Evolutionary conservation across 2,329 filamentous ascomycete species (phyloP).

Genomic region (Zymoseptoria passerinii): DNA sequence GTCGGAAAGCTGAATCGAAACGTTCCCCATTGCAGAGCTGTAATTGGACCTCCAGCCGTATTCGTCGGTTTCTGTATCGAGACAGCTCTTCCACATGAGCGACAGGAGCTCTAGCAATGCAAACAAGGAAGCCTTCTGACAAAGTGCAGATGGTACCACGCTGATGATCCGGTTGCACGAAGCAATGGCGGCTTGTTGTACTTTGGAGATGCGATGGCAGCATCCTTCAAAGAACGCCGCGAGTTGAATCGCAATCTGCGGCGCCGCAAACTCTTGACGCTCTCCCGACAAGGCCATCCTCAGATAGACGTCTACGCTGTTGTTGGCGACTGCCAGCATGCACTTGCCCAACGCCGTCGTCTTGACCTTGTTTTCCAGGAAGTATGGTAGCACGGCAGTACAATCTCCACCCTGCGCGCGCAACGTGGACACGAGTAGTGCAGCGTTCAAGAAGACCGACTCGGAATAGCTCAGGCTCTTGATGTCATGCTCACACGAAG

Average conservation of each 20-base stretch:
- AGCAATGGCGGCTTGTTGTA: slow-evolving; percentile 75
- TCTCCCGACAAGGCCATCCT: slow-evolving; percentile 62
- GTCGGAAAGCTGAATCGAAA: slow-evolving; percentile 86
- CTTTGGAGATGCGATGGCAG: slow-evolving; percentile 85
- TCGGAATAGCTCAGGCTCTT: slow-evolving; percentile 79
- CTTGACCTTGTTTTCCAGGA: slow-evolving; percentile 78
- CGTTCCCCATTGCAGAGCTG: slow-evolving; percentile 64
- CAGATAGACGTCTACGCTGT: slow-evolving; percentile 72
- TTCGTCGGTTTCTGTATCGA: slow-evolving; percentile 89
- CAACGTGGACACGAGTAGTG: slow-evolving; percentile 80
- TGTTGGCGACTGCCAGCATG: slow-evolving; percentile 55
- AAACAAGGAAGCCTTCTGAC: slow-evolving; percentile 83
- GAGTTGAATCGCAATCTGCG: slow-evolving; percentile 81
- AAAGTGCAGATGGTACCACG: slow-evolving; percentile 80
- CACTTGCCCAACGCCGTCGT: slow-evolving; percentile 53
- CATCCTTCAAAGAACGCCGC: slow-evolving; percentile 78
- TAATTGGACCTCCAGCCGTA: slow-evolving; percentile 82
- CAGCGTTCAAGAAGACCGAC: slow-evolving; percentile 83
- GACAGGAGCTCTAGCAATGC: slow-evolving; percentile 85
- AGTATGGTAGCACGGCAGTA: slow-evolving; percentile 82
- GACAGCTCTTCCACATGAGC: slow-evolving; percentile 88
- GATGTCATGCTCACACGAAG: slow-evolving; percentile 69
- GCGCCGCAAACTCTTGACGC: slow-evolving; percentile 74
- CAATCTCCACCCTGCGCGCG: slow-evolving; percentile 82
- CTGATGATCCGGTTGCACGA: slow-evolving; percentile 81